Base-by-base conservation (phyloP, 2,329 filamentous ascomycete species). In the Zelopaecilomyces penicillatus region DNA sequence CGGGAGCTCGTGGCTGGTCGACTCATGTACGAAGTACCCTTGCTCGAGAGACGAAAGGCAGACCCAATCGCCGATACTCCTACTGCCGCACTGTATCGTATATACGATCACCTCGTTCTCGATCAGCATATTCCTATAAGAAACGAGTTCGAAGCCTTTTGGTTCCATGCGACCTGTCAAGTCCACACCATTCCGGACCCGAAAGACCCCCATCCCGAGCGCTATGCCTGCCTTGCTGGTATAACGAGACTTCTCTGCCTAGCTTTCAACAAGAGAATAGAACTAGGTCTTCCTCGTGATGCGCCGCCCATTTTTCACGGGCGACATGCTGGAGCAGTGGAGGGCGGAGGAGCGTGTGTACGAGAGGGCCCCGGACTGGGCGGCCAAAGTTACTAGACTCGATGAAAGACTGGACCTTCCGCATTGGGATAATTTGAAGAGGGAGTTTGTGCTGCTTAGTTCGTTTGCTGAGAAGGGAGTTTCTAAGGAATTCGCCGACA, bases 181-280 rank as follows among this genome's bases (percentile, higher is more conserved):
- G 47, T 53, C 33, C 31, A 28, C 29, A 46, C 49, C 37, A 50
- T 54, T 26, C 51, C 49, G 10, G 50, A 54, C 37, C 52, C 52
- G 8, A 30, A 35, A 31, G 52, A 54, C 34, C 44, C 47, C 12
- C 37, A 53, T 31, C 49, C 49, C 19, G 49, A 53, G 41, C 49
- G 50, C 30, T 54, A 53, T 39, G 52, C 50, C 44, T 50, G 46
- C n/a, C 38, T 53, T 5, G 52, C 52, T n/a, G 51, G 52, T 39
- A 52, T 53, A 26, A 44, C 52, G 2, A 34, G 43, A 11, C 33
- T 54, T 19, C 45, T 52, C 10, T 37, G 43, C 6, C 37, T 47
- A 12, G 49, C 48, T 1, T 54, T 54, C 19, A 53, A 54, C 30
- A 34, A 38, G 39, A 37, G 50, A 7, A 50, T 54, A n/a, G 44